These are phyloP conservation scores for Solanum chilense DNA, from an alignment of 257 asterid species.

Conservation along the genomic window DNA sequence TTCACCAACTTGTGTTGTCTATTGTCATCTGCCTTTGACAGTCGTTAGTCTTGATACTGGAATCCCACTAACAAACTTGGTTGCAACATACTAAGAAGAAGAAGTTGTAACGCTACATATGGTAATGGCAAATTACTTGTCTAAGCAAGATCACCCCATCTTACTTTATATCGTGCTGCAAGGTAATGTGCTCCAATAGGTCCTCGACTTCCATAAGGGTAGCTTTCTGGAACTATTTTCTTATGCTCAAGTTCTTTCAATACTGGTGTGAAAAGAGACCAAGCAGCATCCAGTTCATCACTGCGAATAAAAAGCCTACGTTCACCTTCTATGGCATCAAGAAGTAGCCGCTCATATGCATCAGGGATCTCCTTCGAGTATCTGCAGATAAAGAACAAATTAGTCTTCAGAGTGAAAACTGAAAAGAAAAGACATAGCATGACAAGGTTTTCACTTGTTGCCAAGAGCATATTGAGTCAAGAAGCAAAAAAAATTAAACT, in stretches of 20 bases:
- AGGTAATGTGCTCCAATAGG: slow-evolving; percentile 95
- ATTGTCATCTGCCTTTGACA: not conserved
- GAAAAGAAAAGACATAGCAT: not conserved
- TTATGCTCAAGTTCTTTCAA: slow-evolving; percentile 67
- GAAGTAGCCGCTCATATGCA: slow-evolving; percentile 91
- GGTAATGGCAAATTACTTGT: not conserved
- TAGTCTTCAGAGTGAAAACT: not conserved
- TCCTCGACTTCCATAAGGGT: slow-evolving; percentile 93
- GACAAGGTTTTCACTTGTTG: not conserved
- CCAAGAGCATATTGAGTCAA: not conserved
- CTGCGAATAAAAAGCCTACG: slow-evolving; percentile 92
- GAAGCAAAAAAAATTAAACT: not conserved
- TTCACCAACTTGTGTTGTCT: not conserved
- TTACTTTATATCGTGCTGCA: slow-evolving; percentile 73
- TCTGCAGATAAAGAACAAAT: slow-evolving; percentile 14
- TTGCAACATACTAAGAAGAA: not conserved
- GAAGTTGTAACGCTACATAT: not conserved
- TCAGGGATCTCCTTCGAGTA: slow-evolving; percentile 93
- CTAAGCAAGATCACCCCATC: slow-evolving; percentile 85
- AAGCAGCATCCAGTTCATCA: slow-evolving; percentile 92
- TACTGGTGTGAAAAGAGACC: slow-evolving; percentile 92
- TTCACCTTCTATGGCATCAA: slow-evolving; percentile 93
- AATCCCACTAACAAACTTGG: not conserved
- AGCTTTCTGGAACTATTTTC: slow-evolving; percentile 63
- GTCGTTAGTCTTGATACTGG: not conserved